A percentile compares a stretch with the other conserved stretches of the same genome.
phyloP scores from a whole-genome alignment of 139 green algal species.

The Chlamydomonas sp. region DNA sequence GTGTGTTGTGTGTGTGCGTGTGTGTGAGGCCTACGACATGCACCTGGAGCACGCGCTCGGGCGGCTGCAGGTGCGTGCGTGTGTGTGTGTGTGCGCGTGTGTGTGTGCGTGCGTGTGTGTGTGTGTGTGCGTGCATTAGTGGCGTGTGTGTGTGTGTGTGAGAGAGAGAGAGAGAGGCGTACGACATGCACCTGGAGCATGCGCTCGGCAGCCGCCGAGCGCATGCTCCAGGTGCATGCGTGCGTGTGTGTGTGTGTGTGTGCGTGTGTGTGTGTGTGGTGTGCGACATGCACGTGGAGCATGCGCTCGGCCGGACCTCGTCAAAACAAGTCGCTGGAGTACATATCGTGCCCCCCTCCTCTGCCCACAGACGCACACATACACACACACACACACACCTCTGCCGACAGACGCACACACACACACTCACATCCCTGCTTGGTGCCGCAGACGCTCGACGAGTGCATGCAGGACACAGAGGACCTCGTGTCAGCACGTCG shows the following conservation, averaged over 20 bases:
- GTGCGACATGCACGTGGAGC: too few species aligned
- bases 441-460: conserved; percentile 26
- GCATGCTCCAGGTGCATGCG: too few species aligned
- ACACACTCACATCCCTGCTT: background rate
- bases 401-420: too few species aligned
- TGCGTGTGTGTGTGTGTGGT: too few species aligned
- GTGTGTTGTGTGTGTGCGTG: too few species aligned
- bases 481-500: conserved; percentile 64
- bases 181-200: conserved; percentile 12
- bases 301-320: too few species aligned
- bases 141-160: background rate
- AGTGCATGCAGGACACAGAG: conserved; percentile 89
- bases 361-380: too few species aligned
- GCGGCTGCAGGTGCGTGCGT: conserved; percentile 41
- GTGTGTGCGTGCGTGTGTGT: background rate
- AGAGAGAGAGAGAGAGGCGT: background rate
- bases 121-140: background rate
- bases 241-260: too few species aligned
- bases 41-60: conserved; percentile 68
- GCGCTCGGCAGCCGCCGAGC: too few species aligned
- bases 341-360: background rate
- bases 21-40: conserved; percentile 57
- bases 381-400: too few species aligned
- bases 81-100: background rate
- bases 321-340: background rate